Conservation (phyloP, 164 flowering plant genomes). For the Dillenia turbinata region DNA sequence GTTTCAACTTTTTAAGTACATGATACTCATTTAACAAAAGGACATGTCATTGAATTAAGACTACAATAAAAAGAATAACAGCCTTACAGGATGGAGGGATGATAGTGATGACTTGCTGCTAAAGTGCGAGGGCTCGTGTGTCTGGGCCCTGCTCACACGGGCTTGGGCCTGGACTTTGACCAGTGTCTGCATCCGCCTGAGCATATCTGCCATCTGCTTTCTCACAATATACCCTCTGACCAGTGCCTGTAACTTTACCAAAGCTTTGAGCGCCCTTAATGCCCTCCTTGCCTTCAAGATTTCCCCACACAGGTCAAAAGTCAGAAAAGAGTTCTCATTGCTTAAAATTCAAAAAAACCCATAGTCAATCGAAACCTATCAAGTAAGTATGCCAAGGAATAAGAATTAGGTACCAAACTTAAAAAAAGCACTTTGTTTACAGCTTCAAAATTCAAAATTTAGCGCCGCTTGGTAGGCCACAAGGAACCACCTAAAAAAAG, state of each 20-base stretch:
- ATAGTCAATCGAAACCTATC: not conserved
- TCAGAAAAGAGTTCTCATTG: not conserved
- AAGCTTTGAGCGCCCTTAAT: slow-evolving; percentile 71
- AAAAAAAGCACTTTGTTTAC: not conserved
- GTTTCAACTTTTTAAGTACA: not conserved
- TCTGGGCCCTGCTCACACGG: slow-evolving; percentile 43
- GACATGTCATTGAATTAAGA: not conserved
- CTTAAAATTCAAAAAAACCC: not conserved
- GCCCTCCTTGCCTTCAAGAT: slow-evolving; percentile 84
- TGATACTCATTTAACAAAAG: not conserved
- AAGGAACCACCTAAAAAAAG: not conserved
- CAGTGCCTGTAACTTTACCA: slow-evolving; percentile 89
- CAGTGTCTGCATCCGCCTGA: slow-evolving; percentile 79
- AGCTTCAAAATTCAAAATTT: not conserved
- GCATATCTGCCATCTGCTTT: slow-evolving; percentile 66
- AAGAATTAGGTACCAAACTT: not conserved
- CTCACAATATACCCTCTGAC: slow-evolving; percentile 89
- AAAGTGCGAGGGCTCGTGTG: slow-evolving; percentile 25
- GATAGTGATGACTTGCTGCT: slow-evolving; percentile 20
- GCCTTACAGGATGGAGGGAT: slow-evolving; percentile 32
- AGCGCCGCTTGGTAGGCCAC: too few relatives aligned
- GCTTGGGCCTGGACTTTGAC: slow-evolving; percentile 81
- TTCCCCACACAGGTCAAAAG: not conserved
- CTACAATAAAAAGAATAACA: not conserved
- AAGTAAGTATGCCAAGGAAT: not conserved